Evolutionary conservation across 192 early-diverging fungal species (phyloP), one percentile per base, ranked within the genome.

Genomic region (Entrophospora sp.): DNA sequence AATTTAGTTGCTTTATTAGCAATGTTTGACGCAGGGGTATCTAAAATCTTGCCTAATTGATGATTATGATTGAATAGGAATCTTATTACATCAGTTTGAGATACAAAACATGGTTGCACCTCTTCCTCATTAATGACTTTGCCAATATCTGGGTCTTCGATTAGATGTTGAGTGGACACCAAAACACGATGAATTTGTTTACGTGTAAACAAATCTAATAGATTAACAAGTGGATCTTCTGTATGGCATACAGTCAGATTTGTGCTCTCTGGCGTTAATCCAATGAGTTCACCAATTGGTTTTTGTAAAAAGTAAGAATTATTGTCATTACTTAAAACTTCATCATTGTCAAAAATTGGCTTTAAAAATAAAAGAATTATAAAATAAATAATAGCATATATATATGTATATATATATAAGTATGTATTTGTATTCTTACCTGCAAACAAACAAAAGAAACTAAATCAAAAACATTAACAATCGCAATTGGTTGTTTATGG

Each of bases 31-130:
- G 75, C 75, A 0, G 64, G 35, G 1, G 43, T 46, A 31, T 83
- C 79, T 45, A 83, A 34, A 46, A 83, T 64, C 0, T 74, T 44
- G 5, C 81, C 81, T 10, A 83, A 45, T 10, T 72, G 70, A 52
- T 83, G 81, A 14, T 83, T 80, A 43, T 80, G 70, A 16, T 66
- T 62, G 8, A 76, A 65, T 6, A 83, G 60, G 51, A 72, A 83
- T 9, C 72, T 64, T 35, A 83, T 51, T 5, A 79, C 69, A 53
- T 83, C 81, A 30, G 75, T 79, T 67, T 83, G 81, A 1, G 79
- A 80, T 18, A 83, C 38, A 4, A 83, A 32, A 1, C 52, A 61
- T 2, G 77, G 73, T 34, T 49, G 42, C 0, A 49, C 37, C 37
- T 38, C 56, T 28, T 27, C 60, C 7, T 38, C 43, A 22, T 59